A percentile compares a stretch with the other conserved stretches of the same genome.
Evolutionary conservation across 2,329 filamentous ascomycete species (phyloP).

Genomic region (Ophiostoma australiae): DNA sequence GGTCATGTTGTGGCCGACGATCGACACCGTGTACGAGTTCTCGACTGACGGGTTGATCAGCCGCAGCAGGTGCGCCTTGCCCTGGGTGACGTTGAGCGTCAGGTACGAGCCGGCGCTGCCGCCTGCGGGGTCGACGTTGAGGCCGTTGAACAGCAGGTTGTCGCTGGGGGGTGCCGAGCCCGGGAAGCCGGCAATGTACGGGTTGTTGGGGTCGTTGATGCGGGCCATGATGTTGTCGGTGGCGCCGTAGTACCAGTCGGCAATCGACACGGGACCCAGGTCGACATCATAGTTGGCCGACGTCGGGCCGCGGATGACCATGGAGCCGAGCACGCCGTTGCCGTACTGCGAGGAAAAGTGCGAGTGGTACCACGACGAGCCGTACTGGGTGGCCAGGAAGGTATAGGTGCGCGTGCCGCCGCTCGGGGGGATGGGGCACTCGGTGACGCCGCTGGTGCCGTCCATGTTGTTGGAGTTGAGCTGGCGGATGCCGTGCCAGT

Average conservation of each 20-base stretch:
- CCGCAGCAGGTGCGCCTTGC: slow-evolving; percentile 44
- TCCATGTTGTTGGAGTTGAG: slow-evolving; percentile 41
- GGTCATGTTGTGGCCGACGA: slow-evolving; percentile 39
- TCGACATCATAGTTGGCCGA: slow-evolving; percentile 46
- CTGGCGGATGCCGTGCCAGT: slow-evolving; percentile 48
- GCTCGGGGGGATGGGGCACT: slow-evolving; percentile 39
- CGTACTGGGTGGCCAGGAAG: slow-evolving; percentile 37
- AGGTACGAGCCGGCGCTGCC: slow-evolving; percentile 31
- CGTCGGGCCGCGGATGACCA: slow-evolving; percentile 44
- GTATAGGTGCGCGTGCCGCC: slow-evolving; percentile 35
- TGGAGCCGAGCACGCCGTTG: slow-evolving; percentile 47
- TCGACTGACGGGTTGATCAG: slow-evolving; percentile 47
- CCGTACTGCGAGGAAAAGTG: slow-evolving; percentile 46
- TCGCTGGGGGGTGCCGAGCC: slow-evolving; percentile 33
- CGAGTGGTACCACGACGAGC: slow-evolving; percentile 44
- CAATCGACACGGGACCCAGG: slow-evolving; percentile 46
- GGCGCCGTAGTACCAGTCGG: slow-evolving; percentile 49
- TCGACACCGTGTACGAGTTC: slow-evolving; percentile 47
- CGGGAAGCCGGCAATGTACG: slow-evolving; percentile 28
- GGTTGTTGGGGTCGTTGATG: slow-evolving; percentile 27
- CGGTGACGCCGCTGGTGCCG: slow-evolving; percentile 43
- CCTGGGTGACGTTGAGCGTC: slow-evolving; percentile 36
- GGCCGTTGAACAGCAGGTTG: slow-evolving; percentile 43
- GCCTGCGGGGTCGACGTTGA: slow-evolving; percentile 33
- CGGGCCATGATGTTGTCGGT: slow-evolving; percentile 30